Evolutionary conservation across 2,329 filamentous ascomycete species (phyloP), one percentile per base, ranked within the genome.

Genomic region (Fusarium xylarioides): DNA sequence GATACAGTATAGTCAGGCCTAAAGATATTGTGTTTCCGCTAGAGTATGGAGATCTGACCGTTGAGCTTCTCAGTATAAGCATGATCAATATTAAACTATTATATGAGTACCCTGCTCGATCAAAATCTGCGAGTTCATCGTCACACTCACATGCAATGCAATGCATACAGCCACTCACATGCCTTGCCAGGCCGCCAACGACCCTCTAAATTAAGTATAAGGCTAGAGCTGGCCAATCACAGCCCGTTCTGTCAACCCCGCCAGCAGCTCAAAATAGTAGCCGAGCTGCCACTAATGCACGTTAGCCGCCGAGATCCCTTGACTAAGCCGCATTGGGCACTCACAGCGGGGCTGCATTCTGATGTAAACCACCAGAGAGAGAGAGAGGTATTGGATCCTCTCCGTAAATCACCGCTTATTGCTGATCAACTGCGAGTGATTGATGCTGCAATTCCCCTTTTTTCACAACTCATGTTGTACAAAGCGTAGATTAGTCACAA

Each of bases 201-300:
- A 40, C 28, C 44, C 59, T 74, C 68, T 74, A 74, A 69, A 74
- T 62, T 74, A 74, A 74, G 61, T 19, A 44, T 59, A 60, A 46
- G 46, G 52, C 57, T 60, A 26, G 11, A 6, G 3, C 6, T 18
- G 34, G 12, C 74, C 74, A 76, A 76, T 76, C 44, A 65, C 2
- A n/a, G 37, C 8, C 5, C 30, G 35, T 58, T n/a, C 30, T 40
- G 16, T 10, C 18, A 54, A 23, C 71, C 70, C 75, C 70, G 59
- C 63, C 43, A 15, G 26, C 26, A 28, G 30, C 63, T 47, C 32
- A 60, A 77, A 74, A 73, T 75, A 77, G 74, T 32, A 70, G 43
- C 52, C 53, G 38, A 55, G 55, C 18, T 61, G 58, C 54, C 70
- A 52, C 76, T 77, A 77, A 72, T 77, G 76, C 73, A 68, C 40